These are phyloP conservation scores for Tuber calosporum DNA, from an alignment of 495 filamentous ascomycete species.

Conservation along the genomic window DNA sequence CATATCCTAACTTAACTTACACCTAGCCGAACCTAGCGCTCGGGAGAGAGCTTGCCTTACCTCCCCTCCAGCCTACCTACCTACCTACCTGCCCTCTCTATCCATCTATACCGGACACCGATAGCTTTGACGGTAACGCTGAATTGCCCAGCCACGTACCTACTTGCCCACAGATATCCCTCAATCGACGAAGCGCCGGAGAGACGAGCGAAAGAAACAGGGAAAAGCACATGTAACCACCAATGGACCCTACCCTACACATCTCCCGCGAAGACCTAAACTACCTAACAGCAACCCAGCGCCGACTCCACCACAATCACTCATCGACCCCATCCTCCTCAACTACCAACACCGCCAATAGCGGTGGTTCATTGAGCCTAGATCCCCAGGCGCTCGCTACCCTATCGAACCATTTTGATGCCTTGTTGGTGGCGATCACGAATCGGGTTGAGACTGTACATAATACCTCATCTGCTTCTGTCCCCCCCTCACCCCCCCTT, in stretches of 20 bases:
- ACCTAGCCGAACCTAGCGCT: background rate
- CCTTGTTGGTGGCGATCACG: conserved; percentile 36
- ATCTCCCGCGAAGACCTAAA: conserved; percentile 40
- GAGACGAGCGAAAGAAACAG: background rate
- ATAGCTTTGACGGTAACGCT: background rate
- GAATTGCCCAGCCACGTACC: background rate
- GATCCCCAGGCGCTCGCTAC: conserved; percentile 38
- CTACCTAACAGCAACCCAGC: conserved; percentile 38
- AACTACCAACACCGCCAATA: conserved; percentile 20
- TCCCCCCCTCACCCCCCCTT: background rate
- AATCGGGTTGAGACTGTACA: conserved; percentile 35
- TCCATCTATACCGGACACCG: background rate
- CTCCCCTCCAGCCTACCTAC: background rate
- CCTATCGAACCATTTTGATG: conserved; percentile 40
- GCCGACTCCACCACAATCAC: conserved; percentile 13
- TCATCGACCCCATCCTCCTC: conserved; percentile 16
- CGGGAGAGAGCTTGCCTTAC: background rate
- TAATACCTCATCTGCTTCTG: background rate
- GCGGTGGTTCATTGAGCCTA: conserved; percentile 27
- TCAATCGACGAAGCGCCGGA: background rate
- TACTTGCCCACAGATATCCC: background rate
- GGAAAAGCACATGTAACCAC: conserved; percentile 29
- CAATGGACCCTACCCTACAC: conserved; percentile 38
- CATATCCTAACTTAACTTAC: background rate
- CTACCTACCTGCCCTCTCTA: background rate